Evolutionary conservation across 805 yeast genomes (phyloP).

Genomic region (Spathaspora hagerdaliae): DNA sequence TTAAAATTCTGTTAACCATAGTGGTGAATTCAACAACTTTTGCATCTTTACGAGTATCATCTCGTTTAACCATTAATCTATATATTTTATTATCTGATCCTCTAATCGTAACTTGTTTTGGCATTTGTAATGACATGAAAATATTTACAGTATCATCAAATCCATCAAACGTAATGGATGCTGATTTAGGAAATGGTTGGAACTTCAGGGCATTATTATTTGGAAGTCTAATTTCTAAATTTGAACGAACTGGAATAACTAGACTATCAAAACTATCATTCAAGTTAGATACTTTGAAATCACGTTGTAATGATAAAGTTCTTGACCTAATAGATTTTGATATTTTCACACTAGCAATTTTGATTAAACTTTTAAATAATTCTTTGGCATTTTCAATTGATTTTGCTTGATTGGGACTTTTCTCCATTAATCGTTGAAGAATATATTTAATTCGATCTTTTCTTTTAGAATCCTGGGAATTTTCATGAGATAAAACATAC

Average conservation of each 20-base stretch:
- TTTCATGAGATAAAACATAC: slow-evolving; percentile 68
- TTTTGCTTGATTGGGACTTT: neutral
- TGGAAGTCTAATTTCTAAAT: slow-evolving; percentile 67
- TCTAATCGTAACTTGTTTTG: slow-evolving; percentile 66
- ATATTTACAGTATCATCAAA: slow-evolving; percentile 69
- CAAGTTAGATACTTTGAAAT: slow-evolving; percentile 33
- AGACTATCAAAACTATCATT: slow-evolving; percentile 36
- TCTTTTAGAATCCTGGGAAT: slow-evolving; percentile 44
- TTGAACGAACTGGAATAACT: slow-evolving; percentile 71
- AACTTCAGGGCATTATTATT: slow-evolving; percentile 34
- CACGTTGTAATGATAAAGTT: slow-evolving; percentile 35
- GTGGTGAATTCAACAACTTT: slow-evolving; percentile 88
- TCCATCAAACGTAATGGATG: slow-evolving; percentile 48
- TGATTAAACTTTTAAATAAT: slow-evolving; percentile 39
- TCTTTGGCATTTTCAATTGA: slow-evolving; percentile 24
- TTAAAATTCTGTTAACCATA: slow-evolving; percentile 72
- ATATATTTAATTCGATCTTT: slow-evolving; percentile 23
- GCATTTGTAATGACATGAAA: slow-evolving; percentile 81
- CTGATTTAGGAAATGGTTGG: slow-evolving; percentile 42
- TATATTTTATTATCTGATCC: slow-evolving; percentile 80
- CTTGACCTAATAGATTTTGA: slow-evolving; percentile 28
- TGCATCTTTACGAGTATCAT: slow-evolving; percentile 93
- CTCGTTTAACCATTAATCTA: slow-evolving; percentile 78
- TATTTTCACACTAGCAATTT: slow-evolving; percentile 39
- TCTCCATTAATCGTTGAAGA: slow-evolving; percentile 9